Evolutionary conservation across 2,329 filamentous ascomycete genomes (phyloP).

Genomic region (Aureobasidium mangrovei): DNA sequence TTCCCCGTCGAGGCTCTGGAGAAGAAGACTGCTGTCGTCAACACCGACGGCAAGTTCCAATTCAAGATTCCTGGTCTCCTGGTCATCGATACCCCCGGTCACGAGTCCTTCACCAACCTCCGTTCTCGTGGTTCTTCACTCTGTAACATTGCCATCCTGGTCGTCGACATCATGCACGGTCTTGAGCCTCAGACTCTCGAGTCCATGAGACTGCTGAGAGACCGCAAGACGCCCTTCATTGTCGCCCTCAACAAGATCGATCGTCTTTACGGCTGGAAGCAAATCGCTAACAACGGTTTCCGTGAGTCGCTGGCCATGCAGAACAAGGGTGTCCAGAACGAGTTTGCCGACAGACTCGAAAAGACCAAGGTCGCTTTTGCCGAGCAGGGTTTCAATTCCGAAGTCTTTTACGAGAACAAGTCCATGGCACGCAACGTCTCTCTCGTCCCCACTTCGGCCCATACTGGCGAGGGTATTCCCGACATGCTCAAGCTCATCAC

Average conservation of each 20-base stretch:
- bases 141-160: conserved; percentile 97
- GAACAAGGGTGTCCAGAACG: conserved; percentile 85
- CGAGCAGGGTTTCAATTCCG: conserved; percentile 96
- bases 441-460: conserved; percentile 92
- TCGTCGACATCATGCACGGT: conserved; percentile 99
- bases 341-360: conserved; percentile 83
- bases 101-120: conserved; percentile 99
- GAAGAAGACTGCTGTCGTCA: conserved; percentile 89
- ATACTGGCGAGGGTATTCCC: conserved; percentile 98
- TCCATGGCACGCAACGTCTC: conserved; percentile 91
- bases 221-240: conserved; percentile 94
- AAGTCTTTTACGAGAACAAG: conserved; percentile 96
- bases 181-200: conserved; percentile 94
- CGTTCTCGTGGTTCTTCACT: conserved; percentile 94
- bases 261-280: conserved; percentile 98
- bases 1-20: conserved; percentile 90
- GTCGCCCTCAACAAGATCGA: conserved; percentile 99
- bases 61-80: conserved; percentile 97
- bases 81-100: conserved; percentile 95
- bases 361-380: conserved; percentile 89
- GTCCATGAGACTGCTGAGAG: conserved; percentile 88
- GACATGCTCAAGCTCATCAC: conserved; percentile 97
- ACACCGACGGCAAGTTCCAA: conserved; percentile 79
- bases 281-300: conserved; percentile 98
- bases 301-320: conserved; percentile 83